Evolutionary conservation across 2,329 filamentous ascomycete species (phyloP), one percentile per base, ranked within the genome.

Genomic region (Proliferodiscus dingleyae): DNA sequence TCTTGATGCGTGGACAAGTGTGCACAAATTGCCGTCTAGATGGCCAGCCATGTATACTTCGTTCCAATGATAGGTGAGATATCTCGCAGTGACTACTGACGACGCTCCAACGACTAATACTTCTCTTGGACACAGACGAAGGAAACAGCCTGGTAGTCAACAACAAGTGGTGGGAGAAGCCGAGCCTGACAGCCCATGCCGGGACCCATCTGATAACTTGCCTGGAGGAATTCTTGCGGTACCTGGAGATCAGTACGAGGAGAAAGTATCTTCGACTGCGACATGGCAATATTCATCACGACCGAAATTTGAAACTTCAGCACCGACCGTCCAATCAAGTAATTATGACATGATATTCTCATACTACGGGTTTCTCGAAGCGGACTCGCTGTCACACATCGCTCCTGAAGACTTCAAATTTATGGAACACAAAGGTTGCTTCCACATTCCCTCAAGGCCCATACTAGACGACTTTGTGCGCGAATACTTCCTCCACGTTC

Each of bases 391-490:
- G 11, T 46, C 47, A 6, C 45, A 47, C 26, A 48, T 47, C 15
- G 16, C 49, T 2, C 41, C 45, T 11, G 49, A 47, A 18, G 45
- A 51, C 24, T 45, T 45, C 41, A 51, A 45, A 15, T 47, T 48
- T 22, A 16, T 51, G 6, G 45, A 51, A 19, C 29, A 42, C n/a
- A 43, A 49, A 37, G 49, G 49, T 4, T 51, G 49, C 11, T 51
- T 51, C n/a, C 45, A 49, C 74, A 54, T 72, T 68, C 32, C 71
- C 72, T 51, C 64, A 68, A 46, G 72, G 71, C 3, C 63, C 66
- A 24, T 73, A 72, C 6, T 77, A 70, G 68, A 74, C 41, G 70
- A 73, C 40, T 74, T 77, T 46, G 63, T 76, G 4, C 66, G 69
- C 52, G 68, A 72, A 39, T 73, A 71, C 50, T 73, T 72, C 45